Evolutionary conservation across 331 rosid species (phyloP).

Genomic region (Ulmus americana): DNA sequence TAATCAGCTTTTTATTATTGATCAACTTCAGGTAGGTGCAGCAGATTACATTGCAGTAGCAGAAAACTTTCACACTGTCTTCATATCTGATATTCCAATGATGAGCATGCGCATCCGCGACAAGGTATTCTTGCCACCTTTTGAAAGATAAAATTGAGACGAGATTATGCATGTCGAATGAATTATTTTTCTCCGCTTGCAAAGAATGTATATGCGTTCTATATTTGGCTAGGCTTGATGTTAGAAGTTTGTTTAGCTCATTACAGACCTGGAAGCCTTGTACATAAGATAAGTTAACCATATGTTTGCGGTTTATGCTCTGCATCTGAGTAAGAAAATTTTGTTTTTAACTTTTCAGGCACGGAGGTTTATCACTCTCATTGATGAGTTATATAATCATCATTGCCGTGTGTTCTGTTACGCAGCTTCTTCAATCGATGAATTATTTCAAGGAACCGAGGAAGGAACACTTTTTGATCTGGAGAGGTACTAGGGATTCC

Average conservation of each 20-base stretch:
- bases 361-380: conserved; percentile 79
- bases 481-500: conserved; percentile 53
- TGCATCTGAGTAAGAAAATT: conserved; percentile 11
- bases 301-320: neutral
- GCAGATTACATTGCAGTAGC: conserved; percentile 98
- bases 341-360: conserved; percentile 47
- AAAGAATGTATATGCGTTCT: too few species aligned
- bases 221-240: too few species aligned
- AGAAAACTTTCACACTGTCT: conserved; percentile 78
- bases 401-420: conserved; percentile 69
- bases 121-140: conserved; percentile 44
- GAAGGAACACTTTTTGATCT: conserved; percentile 90
- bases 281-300: neutral
- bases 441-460: conserved; percentile 90
- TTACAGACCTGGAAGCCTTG: too few species aligned
- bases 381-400: conserved; percentile 90
- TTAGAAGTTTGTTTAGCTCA: too few species aligned
- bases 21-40: conserved; percentile 73
- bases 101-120: conserved; percentile 96
- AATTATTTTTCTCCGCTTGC: neutral
- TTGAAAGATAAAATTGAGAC: neutral
- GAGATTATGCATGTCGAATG: neutral
- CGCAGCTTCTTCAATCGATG: conserved; percentile 82
- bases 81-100: conserved; percentile 71
- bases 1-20: conserved; percentile 1